These are phyloP conservation scores for Trichomonascaceae sp. DNA, from an alignment of 1,139 yeast genomes.

Conservation along the genomic window DNA sequence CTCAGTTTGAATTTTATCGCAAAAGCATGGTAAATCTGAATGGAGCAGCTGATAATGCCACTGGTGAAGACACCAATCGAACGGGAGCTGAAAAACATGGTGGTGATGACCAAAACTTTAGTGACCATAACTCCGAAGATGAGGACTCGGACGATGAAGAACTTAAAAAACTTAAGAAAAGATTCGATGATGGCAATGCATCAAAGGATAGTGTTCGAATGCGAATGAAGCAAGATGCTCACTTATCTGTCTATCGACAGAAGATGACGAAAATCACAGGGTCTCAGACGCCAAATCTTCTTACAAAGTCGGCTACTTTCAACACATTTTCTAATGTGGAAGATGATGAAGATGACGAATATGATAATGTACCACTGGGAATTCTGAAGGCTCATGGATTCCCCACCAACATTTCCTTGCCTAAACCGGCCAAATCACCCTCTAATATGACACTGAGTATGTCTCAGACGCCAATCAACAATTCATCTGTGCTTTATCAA, in stretches of 20 bases:
- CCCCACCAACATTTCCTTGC: conserved; percentile 22
- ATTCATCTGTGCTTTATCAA: conserved; percentile 6
- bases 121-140: conserved; percentile 12
- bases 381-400: conserved; percentile 38
- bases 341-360: conserved; percentile 33
- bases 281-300: conserved; percentile 21
- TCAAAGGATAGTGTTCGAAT: conserved; percentile 26
- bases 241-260: conserved; percentile 37
- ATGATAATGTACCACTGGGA: conserved; percentile 38
- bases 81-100: conserved; percentile 11
- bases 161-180: conserved; percentile 13
- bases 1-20: conserved; percentile 33
- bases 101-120: neutral
- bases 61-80: conserved; percentile 11
- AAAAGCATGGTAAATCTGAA: conserved; percentile 20
- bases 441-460: conserved; percentile 15
- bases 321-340: conserved; percentile 15
- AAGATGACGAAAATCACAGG: conserved; percentile 36
- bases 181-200: conserved; percentile 24
- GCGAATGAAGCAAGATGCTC: conserved; percentile 37
- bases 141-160: conserved; percentile 19
- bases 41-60: conserved; percentile 2
- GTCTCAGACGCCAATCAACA: neutral
- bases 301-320: conserved; percentile 12
- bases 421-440: conserved; percentile 21